Evolutionary conservation across 768 basidiomycete genomes (phyloP), one percentile per base, ranked within the genome.

Genomic region (Trametes coccinea): DNA sequence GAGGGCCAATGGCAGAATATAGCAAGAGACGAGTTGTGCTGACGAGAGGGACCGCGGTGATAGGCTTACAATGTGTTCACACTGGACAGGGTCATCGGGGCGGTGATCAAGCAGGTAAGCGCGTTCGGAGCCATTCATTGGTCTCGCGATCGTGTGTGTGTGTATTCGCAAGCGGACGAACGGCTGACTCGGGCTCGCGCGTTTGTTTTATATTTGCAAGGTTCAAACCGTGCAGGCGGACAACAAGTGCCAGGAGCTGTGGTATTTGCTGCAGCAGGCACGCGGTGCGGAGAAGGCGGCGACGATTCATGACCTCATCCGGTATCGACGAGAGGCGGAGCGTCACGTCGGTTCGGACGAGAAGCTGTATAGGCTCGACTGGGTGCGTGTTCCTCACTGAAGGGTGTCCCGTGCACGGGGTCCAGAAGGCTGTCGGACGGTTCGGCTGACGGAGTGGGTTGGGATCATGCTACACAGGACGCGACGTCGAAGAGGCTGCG

Each of bases 31-130:
- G 34, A 37, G 34, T 73, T 73, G 73, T 75, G 79, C 67, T 56
- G 53, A 59, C 61, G 39, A 65, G 29, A 46, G 31, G 43, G 33
- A 17, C 48, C 57, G 44, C 22, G 46, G 27, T 41, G 49, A 56
- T 78, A 95, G 87, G 95, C 93, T 4, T 98, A 93, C 76, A 83
- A 88, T 56, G 76, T 96, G 66, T 98, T 96, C 75, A 98, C 97
- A 1, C 72, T 99, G 69, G 97, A 99, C 80, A 94, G 95, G 75
- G 77, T 97, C 48, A 87, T 98, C 59, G 87, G 85, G 11, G 88
- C 88, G 22, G 83, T 98, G 53, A 84, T 98, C 73, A 98, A 98
- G 78, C 94, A 97, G 82, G 94, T 93, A 61, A 72, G 82, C 69
- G 55, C 49, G 49, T 41, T 10, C 39, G 17, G 53, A 37, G 53